These are phyloP conservation scores for Chloris gayana DNA, from an alignment of 176 grass and related monocot genomes.

Conservation along the genomic window DNA sequence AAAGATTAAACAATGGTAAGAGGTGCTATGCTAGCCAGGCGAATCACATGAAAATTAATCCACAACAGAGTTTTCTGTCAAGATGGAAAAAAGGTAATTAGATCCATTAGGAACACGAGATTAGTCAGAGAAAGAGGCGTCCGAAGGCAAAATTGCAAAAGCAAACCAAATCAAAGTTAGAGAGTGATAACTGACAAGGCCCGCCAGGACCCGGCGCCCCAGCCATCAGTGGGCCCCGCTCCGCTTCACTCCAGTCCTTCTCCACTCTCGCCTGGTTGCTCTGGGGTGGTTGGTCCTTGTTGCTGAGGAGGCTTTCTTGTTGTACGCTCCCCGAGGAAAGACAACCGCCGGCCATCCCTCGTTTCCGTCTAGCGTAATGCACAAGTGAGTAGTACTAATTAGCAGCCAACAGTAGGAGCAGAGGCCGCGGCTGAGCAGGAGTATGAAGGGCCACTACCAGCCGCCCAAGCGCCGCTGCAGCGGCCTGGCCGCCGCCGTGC, in stretches of 20 bases:
- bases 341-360: background rate
- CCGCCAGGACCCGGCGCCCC: no score
- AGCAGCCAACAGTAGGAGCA: background rate
- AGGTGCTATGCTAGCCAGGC: no score
- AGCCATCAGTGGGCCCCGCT: no score
- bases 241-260: background rate
- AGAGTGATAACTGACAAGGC: no score
- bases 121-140: no score
- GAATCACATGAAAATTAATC: no score
- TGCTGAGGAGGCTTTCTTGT: background rate
- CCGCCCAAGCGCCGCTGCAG: slow-evolving; percentile 63
- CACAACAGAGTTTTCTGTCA: no score
- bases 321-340: slow-evolving; percentile 9
- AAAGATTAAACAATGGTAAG: no score
- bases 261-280: background rate
- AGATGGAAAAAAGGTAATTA: no score
- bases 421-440: background rate
- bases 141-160: background rate
- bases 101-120: no score
- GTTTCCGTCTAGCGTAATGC: background rate
- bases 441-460: slow-evolving; percentile 62
- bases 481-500: slow-evolving; percentile 55
- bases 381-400: background rate
- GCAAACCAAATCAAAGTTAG: background rate
- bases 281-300: background rate